Evolutionary conservation across 2,329 filamentous ascomycete genomes (phyloP), one percentile per base, ranked within the genome.

Genomic region (Tolypocladium tundrense): DNA sequence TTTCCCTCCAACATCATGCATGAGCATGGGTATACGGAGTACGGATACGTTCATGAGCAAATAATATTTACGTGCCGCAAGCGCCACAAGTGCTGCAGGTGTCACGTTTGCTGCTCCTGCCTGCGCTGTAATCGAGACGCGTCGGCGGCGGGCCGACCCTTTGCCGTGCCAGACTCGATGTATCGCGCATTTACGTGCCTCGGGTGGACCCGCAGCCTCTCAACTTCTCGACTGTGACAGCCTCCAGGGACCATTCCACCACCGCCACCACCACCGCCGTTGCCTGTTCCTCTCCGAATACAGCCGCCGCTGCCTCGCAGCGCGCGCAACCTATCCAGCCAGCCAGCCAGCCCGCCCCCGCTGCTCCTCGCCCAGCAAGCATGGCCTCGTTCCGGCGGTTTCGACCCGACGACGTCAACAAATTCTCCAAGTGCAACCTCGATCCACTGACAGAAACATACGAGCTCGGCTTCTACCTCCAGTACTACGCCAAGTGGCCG

Each of bases 381-480:
- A 95, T 95, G 91, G 87, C 88, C 57, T 89, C 88, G 57, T 89
- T 97, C 69, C 88, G 92, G 56, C 86, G 89, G 65, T 96, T 97
- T 78, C 84, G 83, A 60, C 88, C 91, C 2, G 81, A 84, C 64
- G 94, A 99, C 72, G 81, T 97, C 61, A 86, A 96, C 74, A 88
- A 87, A 64, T 88, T 97, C 73, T 96, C 95, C 65, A 87, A 91
- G 63, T 96, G 92, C 75, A 99, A 99, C 70, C 86, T 99, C 61
- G 94, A 99, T 70, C 90, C 90, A 45, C 81, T 97, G 61, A 97
- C 94, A n/a, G 94, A 99, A 77, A 97, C 95, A 58, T 99, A 97
- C 77, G 91, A 96, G 72, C 83, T 96, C 63, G 84, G 86, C 61
- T 99, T 97, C 78, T 99, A 99, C 77, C 84, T 97, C 60, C 90